Conservation (phyloP, 306 rosid species). For the Begonia masoniana region DNA sequence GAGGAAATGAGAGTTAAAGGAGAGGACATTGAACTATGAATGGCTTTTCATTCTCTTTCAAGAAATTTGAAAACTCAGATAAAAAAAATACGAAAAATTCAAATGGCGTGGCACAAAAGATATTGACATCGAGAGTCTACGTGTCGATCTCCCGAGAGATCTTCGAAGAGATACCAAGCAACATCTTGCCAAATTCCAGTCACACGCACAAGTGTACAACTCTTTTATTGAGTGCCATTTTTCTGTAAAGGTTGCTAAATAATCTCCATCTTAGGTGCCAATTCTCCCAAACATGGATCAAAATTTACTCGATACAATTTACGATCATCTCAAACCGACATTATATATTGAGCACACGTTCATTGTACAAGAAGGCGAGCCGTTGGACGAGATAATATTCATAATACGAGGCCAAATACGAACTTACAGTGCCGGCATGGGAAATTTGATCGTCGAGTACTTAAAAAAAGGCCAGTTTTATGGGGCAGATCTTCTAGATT, state of each 20-base stretch:
- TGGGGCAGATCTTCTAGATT: slow-evolving; percentile 13
- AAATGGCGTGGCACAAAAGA: slow-evolving; percentile 7
- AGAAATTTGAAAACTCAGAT: slow-evolving; percentile 5
- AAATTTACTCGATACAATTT: slow-evolving; percentile 6
- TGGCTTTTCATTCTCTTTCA: slow-evolving; percentile 5
- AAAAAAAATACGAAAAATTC: slow-evolving; percentile 4
- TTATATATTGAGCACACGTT: slow-evolving; percentile 5
- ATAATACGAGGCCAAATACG: slow-evolving; percentile 5
- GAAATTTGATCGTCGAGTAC: not conserved
- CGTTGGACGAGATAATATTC: slow-evolving; percentile 14
- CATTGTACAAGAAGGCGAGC: slow-evolving; percentile 11
- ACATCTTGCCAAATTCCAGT: slow-evolving; percentile 51
- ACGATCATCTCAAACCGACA: slow-evolving; percentile 8
- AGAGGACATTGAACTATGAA: slow-evolving; percentile 20
- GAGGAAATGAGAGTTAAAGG: no score
- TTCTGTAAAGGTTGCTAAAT: slow-evolving; percentile 15
- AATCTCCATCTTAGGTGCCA: slow-evolving; percentile 28
- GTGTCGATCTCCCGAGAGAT: slow-evolving; percentile 1
- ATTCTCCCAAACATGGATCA: slow-evolving; percentile 1
- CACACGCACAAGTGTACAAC: slow-evolving; percentile 25
- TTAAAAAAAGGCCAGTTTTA: slow-evolving; percentile 3
- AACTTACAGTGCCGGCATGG: not conserved
- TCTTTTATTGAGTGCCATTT: not conserved
- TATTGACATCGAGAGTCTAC: slow-evolving; percentile 3
- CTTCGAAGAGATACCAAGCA: slow-evolving; percentile 16